Evolutionary conservation across 2,329 filamentous ascomycete species (phyloP).

Genomic region (Microcyclospora pomicola): DNA sequence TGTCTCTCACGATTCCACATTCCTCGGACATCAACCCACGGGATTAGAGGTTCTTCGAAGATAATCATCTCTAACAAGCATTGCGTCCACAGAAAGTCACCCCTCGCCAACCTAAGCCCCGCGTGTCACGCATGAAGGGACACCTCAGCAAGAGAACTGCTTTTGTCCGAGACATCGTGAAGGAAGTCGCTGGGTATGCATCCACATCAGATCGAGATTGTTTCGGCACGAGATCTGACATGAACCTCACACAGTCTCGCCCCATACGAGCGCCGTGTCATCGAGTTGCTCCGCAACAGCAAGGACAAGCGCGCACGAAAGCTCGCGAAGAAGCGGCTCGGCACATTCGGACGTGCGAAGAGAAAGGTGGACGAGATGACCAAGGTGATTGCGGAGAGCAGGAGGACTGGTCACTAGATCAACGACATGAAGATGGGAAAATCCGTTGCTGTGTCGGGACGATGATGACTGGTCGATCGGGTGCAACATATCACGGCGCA

Average conservation of each 20-base stretch:
- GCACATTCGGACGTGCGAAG: constrained; percentile 98
- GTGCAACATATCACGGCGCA: too few species aligned
- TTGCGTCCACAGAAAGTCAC: constrained; percentile 33
- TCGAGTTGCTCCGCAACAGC: constrained; percentile 97
- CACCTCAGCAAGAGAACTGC: constrained; percentile 92
- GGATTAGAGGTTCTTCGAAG: neutral
- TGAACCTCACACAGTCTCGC: constrained; percentile 28
- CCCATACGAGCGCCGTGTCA: constrained; percentile 84
- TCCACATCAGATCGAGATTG: constrained; percentile 1
- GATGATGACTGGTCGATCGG: too few species aligned
- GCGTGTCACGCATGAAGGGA: constrained; percentile 65
- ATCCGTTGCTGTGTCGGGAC: too few species aligned
- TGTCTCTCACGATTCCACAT: constrained; percentile 24
- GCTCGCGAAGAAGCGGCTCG: constrained; percentile 99
- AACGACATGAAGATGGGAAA: too few species aligned
- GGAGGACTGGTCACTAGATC: constrained; percentile 57
- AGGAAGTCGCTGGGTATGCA: constrained; percentile 87
- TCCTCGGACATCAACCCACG: constrained; percentile 7
- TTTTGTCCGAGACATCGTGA: constrained; percentile 94
- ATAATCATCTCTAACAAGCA: constrained; percentile 10
- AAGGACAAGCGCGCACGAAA: constrained; percentile 99
- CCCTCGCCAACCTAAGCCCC: constrained; percentile 35
- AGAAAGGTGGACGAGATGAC: constrained; percentile 99
- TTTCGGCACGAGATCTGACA: neutral
- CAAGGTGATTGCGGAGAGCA: constrained; percentile 92